Evolutionary conservation across 2,329 filamentous ascomycete species (phyloP).

Genomic region (Verticillium isaacii): DNA sequence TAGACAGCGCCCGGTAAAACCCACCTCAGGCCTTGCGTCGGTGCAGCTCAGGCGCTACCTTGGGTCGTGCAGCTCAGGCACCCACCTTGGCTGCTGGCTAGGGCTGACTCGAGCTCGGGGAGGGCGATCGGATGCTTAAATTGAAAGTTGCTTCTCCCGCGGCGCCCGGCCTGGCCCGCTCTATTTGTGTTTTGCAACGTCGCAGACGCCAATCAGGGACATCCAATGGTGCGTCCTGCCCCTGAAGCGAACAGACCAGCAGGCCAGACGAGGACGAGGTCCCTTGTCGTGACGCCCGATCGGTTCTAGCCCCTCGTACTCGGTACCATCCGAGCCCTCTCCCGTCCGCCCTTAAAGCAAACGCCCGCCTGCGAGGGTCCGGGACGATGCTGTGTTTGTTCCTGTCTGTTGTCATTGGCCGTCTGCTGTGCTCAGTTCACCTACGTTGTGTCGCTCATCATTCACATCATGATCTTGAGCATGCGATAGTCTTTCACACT

Average conservation of each 20-base stretch:
- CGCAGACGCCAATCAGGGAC: neutral
- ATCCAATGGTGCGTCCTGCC: neutral
- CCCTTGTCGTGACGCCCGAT: neutral
- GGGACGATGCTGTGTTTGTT: neutral
- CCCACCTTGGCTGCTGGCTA: no score
- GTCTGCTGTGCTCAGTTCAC: neutral
- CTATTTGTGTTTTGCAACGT: neutral
- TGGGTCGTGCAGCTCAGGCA: no score
- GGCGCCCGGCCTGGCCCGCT: neutral
- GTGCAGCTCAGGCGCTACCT: no score
- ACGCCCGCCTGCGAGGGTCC: neutral
- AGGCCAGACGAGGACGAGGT: neutral
- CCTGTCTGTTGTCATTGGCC: neutral
- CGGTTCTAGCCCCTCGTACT: neutral
- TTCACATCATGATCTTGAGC: neutral
- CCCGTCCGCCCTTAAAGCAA: neutral
- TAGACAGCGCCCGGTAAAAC: no score
- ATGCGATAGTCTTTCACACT: neutral
- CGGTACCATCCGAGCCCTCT: neutral
- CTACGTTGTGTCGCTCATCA: neutral
- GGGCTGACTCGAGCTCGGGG: neutral
- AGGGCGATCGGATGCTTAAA: slow-evolving; percentile 7
- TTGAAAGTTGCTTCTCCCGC: neutral
- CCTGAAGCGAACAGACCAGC: neutral
- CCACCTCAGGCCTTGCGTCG: no score